phyloP scores from a whole-genome alignment of 352 stramenopile species.

The Phytopythium oedochilum region DNA sequence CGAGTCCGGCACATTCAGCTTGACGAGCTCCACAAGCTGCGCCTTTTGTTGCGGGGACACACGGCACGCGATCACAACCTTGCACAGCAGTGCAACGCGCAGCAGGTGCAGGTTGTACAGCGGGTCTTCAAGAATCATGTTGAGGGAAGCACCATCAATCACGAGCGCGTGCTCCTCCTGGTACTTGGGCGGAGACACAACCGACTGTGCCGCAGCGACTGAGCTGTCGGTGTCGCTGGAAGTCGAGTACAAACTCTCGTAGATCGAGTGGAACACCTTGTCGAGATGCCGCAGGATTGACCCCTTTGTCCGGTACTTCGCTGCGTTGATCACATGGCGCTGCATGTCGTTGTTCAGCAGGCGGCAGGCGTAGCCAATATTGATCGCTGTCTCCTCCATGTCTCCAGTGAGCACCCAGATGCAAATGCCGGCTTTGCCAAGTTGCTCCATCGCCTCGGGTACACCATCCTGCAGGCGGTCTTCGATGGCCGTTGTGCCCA shows the following conservation, averaged over 20 bases:
- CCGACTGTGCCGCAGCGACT: conserved; percentile 19
- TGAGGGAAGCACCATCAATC: conserved; percentile 94
- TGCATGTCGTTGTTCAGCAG: conserved; percentile 94
- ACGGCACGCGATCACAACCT: conserved; percentile 96
- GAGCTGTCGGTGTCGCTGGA: conserved; percentile 9
- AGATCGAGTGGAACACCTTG: conserved; percentile 73
- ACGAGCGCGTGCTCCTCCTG: conserved; percentile 84
- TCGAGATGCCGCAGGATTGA: conserved; percentile 66
- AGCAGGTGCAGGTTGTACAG: conserved; percentile 80
- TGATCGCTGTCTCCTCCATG: conserved; percentile 89
- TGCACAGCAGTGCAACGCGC: conserved; percentile 84
- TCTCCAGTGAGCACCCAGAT: conserved; percentile 89
- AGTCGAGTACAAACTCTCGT: conserved; percentile 12
- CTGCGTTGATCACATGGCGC: conserved; percentile 74
- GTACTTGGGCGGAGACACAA: conserved; percentile 20
- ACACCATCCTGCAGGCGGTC: conserved; percentile 83
- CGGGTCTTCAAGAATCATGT: conserved; percentile 61
- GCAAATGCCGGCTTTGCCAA: conserved; percentile 72
- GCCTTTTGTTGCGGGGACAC: conserved; percentile 98
- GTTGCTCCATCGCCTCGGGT: conserved; percentile 69
- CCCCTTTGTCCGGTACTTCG: conserved; percentile 62
- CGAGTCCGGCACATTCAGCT: conserved; percentile 74
- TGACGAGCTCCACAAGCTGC: conserved; percentile 95
- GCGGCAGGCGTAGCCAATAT: conserved; percentile 84
- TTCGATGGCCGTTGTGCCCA: conserved; percentile 85